Percentiles rank a stretch among this genome's conserved stretches.
Evolutionary conservation across 1,284 basidiomycete genomes (phyloP).

Genomic region (Polyporus tsugae): DNA sequence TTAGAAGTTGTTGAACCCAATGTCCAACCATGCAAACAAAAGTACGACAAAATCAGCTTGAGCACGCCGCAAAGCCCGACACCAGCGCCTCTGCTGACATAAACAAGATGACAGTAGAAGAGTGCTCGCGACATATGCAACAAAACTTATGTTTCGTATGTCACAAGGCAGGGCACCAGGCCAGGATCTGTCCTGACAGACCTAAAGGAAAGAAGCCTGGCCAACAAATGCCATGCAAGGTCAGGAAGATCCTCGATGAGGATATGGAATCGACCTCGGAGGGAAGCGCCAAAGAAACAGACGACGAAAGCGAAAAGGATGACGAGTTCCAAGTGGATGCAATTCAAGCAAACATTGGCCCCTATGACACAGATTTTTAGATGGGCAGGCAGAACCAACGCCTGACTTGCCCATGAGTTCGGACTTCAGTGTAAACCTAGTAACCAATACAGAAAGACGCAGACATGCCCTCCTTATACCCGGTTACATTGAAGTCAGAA

Average conservation of each 20-base stretch:
- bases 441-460: neutral
- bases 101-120: neutral
- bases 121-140: neutral
- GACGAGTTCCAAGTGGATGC: neutral
- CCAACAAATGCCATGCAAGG: no score
- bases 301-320: neutral
- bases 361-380: neutral
- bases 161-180: neutral
- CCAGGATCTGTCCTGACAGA: neutral
- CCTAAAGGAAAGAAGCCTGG: no score
- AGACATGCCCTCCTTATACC: neutral
- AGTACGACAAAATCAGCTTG: no score
- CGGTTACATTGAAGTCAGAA: conserved; percentile 4
- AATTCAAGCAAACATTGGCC: neutral
- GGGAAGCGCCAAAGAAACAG: neutral
- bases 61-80: neutral
- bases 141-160: neutral
- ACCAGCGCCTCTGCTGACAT: conserved; percentile 14
- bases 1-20: no score
- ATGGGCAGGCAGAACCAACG: neutral
- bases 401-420: neutral
- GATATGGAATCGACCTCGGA: neutral
- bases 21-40: no score
- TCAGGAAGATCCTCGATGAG: no score
- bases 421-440: neutral